Evolutionary conservation across 23 red algal species (phyloP).

Genomic region (Rhodosorus marinus): DNA sequence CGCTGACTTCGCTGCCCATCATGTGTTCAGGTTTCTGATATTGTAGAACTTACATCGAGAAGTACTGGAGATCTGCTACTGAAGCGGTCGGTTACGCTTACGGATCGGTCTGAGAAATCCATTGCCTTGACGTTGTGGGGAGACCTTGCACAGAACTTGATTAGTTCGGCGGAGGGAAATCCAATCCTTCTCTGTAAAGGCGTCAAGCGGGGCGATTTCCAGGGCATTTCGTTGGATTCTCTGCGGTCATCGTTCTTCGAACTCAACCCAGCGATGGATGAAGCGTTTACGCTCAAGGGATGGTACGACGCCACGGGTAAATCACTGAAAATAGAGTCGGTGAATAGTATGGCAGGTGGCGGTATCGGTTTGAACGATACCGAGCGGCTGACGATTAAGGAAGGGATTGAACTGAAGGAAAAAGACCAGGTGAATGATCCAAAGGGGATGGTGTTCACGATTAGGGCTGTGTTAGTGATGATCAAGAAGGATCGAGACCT

Average conservation of each 20-base stretch:
- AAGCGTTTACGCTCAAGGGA: constrained; percentile 56
- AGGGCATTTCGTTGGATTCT: constrained; percentile 52
- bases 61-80: constrained; percentile 44
- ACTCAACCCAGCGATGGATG: constrained; percentile 64
- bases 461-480: background rate
- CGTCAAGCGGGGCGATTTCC: constrained; percentile 69
- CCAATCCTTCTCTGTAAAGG: constrained; percentile 14
- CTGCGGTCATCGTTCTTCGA: constrained; percentile 45
- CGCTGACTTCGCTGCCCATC: no score
- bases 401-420: no score
- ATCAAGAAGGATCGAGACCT: constrained; percentile 4
- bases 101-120: constrained; percentile 41
- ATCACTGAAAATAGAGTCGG: no score
- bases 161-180: background rate
- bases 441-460: background rate
- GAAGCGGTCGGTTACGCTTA: constrained; percentile 47
- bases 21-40: constrained; percentile 16
- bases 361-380: no score
- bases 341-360: no score
- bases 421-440: background rate
- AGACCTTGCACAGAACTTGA: constrained; percentile 26
- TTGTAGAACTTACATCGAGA: constrained; percentile 54
- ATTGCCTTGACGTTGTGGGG: constrained; percentile 83
- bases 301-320: constrained; percentile 82
- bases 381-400: constrained; percentile 41